A percentile compares a stretch with the other conserved stretches of the same genome.
Evolutionary conservation across 2,329 filamentous ascomycete genomes (phyloP).

Genomic region (Paradendryphiella salina): DNA sequence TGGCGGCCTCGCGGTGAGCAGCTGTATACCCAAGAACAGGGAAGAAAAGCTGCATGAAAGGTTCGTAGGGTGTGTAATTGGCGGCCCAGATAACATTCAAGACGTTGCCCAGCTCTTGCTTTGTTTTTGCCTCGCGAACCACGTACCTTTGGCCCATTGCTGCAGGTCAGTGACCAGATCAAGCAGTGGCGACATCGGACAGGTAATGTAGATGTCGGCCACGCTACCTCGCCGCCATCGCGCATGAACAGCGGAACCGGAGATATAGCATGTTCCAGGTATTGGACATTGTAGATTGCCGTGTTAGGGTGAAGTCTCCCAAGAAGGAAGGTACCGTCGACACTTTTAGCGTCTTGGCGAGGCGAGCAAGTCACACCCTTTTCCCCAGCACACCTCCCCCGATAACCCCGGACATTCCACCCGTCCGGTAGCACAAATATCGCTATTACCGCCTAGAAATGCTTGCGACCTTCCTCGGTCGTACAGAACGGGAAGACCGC

Average conservation of each 20-base stretch:
- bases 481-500: conserved; percentile 12
- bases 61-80: conserved; percentile 43
- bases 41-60: conserved; percentile 42
- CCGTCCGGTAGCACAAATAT: conserved; percentile 28
- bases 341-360: conserved; percentile 29
- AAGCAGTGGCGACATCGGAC: conserved; percentile 28
- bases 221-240: conserved; percentile 20
- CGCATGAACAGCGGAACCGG: conserved; percentile 30
- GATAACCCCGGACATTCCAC: conserved; percentile 24
- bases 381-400: conserved; percentile 20
- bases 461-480: conserved; percentile 34
- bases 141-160: conserved; percentile 29
- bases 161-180: conserved; percentile 16
- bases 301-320: conserved; percentile 26
- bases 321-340: conserved; percentile 30
- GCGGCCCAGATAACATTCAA: conserved; percentile 43
- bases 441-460: conserved; percentile 21
- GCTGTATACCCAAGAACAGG: conserved; percentile 37
- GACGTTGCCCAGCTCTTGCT: conserved; percentile 37
- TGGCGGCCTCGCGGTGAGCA: conserved; percentile 30
- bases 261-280: conserved; percentile 27
- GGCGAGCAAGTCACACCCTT: conserved; percentile 24
- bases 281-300: conserved; percentile 30
- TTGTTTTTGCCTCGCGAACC: conserved; percentile 32
- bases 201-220: conserved; percentile 18